Evolutionary conservation across 805 yeast genomes (phyloP), one percentile per base, ranked within the genome.

Genomic region (Myxozyma mucilagina): DNA sequence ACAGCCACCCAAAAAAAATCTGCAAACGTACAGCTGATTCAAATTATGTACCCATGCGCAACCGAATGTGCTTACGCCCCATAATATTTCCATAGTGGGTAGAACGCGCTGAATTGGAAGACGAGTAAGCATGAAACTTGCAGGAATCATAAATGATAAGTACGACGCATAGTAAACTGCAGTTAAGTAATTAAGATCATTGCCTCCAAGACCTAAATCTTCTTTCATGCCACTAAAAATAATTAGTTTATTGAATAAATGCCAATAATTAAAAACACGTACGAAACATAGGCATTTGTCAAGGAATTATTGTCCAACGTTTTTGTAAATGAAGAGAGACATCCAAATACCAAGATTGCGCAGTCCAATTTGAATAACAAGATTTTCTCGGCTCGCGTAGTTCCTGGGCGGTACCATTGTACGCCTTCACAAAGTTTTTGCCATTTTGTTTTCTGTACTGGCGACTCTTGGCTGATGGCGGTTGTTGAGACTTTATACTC

Each of bases 1-100:
- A 71, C 85, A 84, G 0, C 83, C 82, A 44, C 88, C 92, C 58
- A 87, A 79, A 48, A 87, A 78, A 68, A 87, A 87, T 56, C 94
- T 75, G 45, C 86, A 73, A 1, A 82, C 90, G 69, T 84, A 81
- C 31, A 89, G 74, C 53, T 76, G 78, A 35, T 69, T 63, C 14
- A 69, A 66, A 35, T 66, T 70, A 24, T 65, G 70, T 9, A 76
- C 78, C 41, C 79, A 77, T 48, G 79, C 84, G 67, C 78, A 79
- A 67, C 79, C 79, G 50, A 86, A 77, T 1, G 91, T 87, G 61
- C 87, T 79, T 56, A 86, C 73, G 0, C 89, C 82, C 91, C 90
- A 88, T 39, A 82, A 77, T 41, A 87, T 53, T 36, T 61, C 67
- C 57, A 60, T 49, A 9, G 69, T 59, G 0, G 75, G 75, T n/a